Evolutionary conservation across 768 basidiomycete species (phyloP), one percentile per base, ranked within the genome.

Genomic region (Tylopilus subfusipes): DNA sequence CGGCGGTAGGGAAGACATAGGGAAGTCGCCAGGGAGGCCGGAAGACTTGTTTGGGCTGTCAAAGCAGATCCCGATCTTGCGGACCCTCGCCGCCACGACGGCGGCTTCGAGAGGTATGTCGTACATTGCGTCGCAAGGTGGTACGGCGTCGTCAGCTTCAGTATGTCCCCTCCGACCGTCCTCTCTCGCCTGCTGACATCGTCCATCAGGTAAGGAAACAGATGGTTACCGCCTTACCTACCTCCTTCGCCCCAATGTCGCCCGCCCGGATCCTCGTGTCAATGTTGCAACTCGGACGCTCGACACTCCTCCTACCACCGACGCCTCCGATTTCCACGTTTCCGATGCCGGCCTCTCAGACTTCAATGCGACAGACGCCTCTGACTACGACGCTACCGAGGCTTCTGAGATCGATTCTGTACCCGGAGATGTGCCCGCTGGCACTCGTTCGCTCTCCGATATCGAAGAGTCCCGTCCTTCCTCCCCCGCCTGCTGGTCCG

Each of bases 41-140:
- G 81, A 12, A 80, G 84, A 65, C 76, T 92, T 19, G 76, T 91
- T 5, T 93, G 90, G 90, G 77, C 74, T n/a, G 82, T 86, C 55
- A 62, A 53, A 27, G 14, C 43, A 1, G 61, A 49, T 27, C 2
- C 40, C 13, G 30, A 33, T 4, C 44, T n/a, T 22, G 48, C 10
- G 24, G 36, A 21, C 13, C 13, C 52, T 6, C 36, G 19, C 21
- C 39, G 53, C 24, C 33, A 74, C 6, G 79, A 86, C 53, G 86
- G 90, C 63, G 76, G 83, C 0, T 92, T 90, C 72, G 83, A 86
- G 27, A 78, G 90, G 30, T 92, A 89, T 62, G 81, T 92, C 43
- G 83, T 92, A 7, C 90, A 93, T 59, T 92, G 90, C 59, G 85
- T 87, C 54, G 88, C 89, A 39, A 76, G 90, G 34, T 92, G 86